Percentiles rank a stretch among this genome's conserved stretches.
phyloP scores from a whole-genome alignment of 805 yeast genomes.

The Candida sanyiensis region DNA sequence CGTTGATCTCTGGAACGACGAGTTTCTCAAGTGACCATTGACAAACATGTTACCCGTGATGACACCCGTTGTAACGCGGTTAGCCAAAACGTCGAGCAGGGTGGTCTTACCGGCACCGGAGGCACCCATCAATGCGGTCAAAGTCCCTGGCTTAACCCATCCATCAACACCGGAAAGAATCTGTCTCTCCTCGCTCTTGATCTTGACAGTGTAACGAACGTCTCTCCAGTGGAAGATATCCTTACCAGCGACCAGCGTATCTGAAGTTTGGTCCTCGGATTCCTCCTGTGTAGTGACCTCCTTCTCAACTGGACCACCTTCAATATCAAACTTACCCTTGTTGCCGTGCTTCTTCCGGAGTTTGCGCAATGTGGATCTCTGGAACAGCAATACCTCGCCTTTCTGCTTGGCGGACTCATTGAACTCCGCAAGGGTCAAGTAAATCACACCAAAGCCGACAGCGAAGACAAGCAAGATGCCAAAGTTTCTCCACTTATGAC shows the following conservation, averaged over 20 bases:
- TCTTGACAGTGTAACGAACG: conserved; percentile 63
- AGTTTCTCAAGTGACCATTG: conserved; percentile 54
- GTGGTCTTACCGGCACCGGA: conserved; percentile 84
- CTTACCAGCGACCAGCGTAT: conserved; percentile 30
- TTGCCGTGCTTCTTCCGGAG: conserved; percentile 35
- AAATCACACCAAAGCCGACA: conserved; percentile 47
- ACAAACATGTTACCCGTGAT: conserved; percentile 64
- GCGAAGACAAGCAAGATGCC: conserved; percentile 57
- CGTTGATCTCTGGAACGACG: conserved; percentile 50
- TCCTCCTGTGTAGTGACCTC: conserved; percentile 4
- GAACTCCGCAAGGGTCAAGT: conserved; percentile 49
- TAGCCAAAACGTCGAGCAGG: conserved; percentile 62
- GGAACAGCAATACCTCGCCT: conserved; percentile 66
- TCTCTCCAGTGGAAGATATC: conserved; percentile 76
- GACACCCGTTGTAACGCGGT: conserved; percentile 67
- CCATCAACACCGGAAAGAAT: conserved; percentile 66
- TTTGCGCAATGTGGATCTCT: conserved; percentile 40
- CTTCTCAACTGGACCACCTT: conserved; percentile 24
- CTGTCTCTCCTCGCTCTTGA: conserved; percentile 53
- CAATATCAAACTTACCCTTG: conserved; percentile 22
- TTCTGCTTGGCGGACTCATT: conserved; percentile 59
- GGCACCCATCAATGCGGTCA: conserved; percentile 74
- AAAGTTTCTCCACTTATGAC: conserved; percentile 57
- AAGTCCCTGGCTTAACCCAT: conserved; percentile 78
- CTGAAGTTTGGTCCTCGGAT: conserved; percentile 17